Base-by-base conservation (phyloP, 2,329 filamentous ascomycete genomes). In the Pseudogymnoascus sp. region DNA sequence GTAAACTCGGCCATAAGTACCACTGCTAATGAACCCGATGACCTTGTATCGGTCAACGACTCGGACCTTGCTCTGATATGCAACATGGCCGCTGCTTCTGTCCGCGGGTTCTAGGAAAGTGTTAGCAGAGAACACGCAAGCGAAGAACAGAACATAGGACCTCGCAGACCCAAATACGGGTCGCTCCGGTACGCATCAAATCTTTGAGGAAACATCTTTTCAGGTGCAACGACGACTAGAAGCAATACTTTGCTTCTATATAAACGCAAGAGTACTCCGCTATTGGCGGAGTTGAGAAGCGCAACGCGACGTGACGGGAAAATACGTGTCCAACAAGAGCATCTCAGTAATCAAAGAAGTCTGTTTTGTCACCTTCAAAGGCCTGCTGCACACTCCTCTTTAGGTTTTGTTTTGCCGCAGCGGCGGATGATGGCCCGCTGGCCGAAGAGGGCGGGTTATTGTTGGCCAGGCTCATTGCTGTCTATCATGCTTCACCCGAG, bases 1-100 rank as follows among this genome's bases (percentile, higher is more conserved):
- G 84, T 97, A 99, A 6, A 99, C 95, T 34, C 95, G 89, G 37
- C 95, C 95, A 84, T 99, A 99, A 14, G 95, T 99, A 56, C 95
- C 95, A 70, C 91, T 96, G 74, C 91, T 96, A 71, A 99, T 99
- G 81, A 99, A 99, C 46, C 95, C 95, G 63, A 99, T 89, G 70
- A 99, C 95, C 70, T 95, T 92, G 78, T 97, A 99, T 69, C 90
- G 89, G 76, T 97, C 93, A 65, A 89, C 89, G 64, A 97, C 91
- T 66, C 91, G 88, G 67, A 95, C 90, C 76, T 96, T 96, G 74
- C 85, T 85, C 73, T 86, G 84, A 73, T 89, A 89, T 12, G 78
- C 77, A 11, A 81, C 72, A 38, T 75, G 69, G 46, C 78, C 76
- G 60, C 71, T 72, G 62, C 79, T 78, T 64, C 82, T 78, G 70